Base-by-base conservation (phyloP, 2,329 filamentous ascomycete species). In the Fusarium piperis region DNA sequence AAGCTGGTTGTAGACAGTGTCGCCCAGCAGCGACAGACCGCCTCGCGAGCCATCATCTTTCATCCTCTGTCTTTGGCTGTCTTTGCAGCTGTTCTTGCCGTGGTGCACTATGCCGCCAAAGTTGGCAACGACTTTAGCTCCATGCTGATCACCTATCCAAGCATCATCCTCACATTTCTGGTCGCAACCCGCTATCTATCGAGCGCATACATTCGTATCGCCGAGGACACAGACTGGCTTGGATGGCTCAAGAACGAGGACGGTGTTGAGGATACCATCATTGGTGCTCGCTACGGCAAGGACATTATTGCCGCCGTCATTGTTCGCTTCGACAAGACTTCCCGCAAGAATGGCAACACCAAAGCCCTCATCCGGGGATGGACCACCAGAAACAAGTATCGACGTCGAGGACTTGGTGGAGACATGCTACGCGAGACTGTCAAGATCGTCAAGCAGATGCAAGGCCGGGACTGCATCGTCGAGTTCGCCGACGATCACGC, bases 1-100 rank as follows among this genome's bases (percentile, higher is more conserved):
- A 88, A 88, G 68, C 87, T 97, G 18, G 86, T 97, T 52, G 91
- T 93, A 59, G 93, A 96, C 82, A 93, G 91, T 71, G 90, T 97
- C 62, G 93, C 93, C 28, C 92, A 97, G 79, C 94, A 96, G 82
- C 91, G 93, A 59, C 91, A 94, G 79, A 81, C 87, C 6, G 90
- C 93, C 9, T 89, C 90, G 15, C 83, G 84, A 56, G 83, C 88
- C 67, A 82, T 96, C 67, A 85, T 94, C 70, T 88, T 88, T 76
- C 89, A 94, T 80, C 89, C 88, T 0, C 77, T 86, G 23, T 82
- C 84, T 51, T 74, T 90, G 2, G 80, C 85, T 6, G 78, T 83
- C 13, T 82, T 90, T 18, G 71, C 81, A 41, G 78, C 80, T 3
- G 73, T 86, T 10, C 70, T 78, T 12, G 83, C 80, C 1, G 62